Evolutionary conservation across 1,284 basidiomycete genomes (phyloP), one percentile per base, ranked within the genome.

Genomic region (Erythrobasidium hasegawianum): DNA sequence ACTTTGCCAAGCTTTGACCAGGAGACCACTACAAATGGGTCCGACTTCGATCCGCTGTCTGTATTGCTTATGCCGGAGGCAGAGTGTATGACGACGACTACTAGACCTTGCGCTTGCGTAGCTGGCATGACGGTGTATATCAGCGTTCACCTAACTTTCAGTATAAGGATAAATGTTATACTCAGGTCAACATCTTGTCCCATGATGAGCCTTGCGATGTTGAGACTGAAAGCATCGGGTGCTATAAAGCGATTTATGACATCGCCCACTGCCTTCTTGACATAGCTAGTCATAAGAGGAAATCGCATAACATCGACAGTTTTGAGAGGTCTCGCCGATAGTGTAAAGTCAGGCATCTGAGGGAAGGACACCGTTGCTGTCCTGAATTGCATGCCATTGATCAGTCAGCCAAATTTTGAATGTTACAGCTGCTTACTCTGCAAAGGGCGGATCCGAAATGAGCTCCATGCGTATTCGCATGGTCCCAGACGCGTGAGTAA

Each of bases 391-490:
- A 8, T 27, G 24, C 3, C 18, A 5, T 33, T 4, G 20, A 7
- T 2, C 13, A 14, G 41, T 62, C 39, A 45, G 50, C 50, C 16
- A 49, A 24, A 49, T 41, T 10, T 20, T n/a, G 24, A 27, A 11
- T 14, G 9, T 50, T 11, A 16, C 27, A 27, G 41, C n/a, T 2
- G 22, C 62, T 10, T 53, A 65, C 62, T 49, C 41, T 7, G 57
- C 62, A 20, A 65, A 65, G 8, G 62, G 62, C 2, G 62, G 62
- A 40, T 65, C 62, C 14, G 62, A 65, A 13, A 65, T 58, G 7
- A 65, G 49, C 33, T 65, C 62, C 10, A 65, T 45, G 1, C 49
- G 56, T 27, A 52, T 53, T 24, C 56, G 41, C 1, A 57, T 47
- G 14, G 22, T 26, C 1, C 62, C 62, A 1, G 62, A 65, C 29